Percentiles rank a stretch among this genome's conserved stretches.
phyloP scores from a whole-genome alignment of 1,284 basidiomycete species.

The Tilletia indica region DNA sequence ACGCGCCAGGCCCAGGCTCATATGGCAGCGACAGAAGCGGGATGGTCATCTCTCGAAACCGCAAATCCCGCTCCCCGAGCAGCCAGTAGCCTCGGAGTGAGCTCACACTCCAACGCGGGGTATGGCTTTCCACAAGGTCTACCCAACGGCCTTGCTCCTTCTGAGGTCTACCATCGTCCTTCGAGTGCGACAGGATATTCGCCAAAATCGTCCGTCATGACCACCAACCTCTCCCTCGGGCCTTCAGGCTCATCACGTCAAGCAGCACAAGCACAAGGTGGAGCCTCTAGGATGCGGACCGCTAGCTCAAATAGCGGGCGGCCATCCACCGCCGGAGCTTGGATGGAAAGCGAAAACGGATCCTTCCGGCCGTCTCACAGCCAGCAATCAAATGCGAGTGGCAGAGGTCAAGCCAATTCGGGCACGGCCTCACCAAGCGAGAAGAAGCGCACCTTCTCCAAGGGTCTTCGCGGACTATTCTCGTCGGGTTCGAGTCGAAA shows the following conservation, averaged over 20 bases:
- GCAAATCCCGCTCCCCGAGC: slow-evolving; percentile 15
- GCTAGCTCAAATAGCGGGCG: no score
- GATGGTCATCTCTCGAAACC: neutral
- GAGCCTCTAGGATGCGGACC: no score
- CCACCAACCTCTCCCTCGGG: neutral
- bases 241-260: no score
- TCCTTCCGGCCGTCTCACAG: no score
- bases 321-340: no score
- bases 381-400: no score
- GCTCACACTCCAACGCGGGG: neutral
- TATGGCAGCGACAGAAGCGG: slow-evolving; percentile 29
- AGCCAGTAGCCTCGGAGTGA: neutral
- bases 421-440: neutral
- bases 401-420: no score
- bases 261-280: no score
- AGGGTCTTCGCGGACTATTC: slow-evolving; percentile 12
- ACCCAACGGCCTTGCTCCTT: neutral
- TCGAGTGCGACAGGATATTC: neutral
- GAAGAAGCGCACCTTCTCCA: slow-evolving; percentile 5
- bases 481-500: slow-evolving; percentile 4
- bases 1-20: neutral
- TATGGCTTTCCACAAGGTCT: neutral
- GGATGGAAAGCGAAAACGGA: no score
- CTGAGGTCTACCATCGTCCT: slow-evolving; percentile 1
- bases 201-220: neutral